phyloP scores from a whole-genome alignment of 225 moss, liverwort and hornwort species.

The Neckera pumila region DNA sequence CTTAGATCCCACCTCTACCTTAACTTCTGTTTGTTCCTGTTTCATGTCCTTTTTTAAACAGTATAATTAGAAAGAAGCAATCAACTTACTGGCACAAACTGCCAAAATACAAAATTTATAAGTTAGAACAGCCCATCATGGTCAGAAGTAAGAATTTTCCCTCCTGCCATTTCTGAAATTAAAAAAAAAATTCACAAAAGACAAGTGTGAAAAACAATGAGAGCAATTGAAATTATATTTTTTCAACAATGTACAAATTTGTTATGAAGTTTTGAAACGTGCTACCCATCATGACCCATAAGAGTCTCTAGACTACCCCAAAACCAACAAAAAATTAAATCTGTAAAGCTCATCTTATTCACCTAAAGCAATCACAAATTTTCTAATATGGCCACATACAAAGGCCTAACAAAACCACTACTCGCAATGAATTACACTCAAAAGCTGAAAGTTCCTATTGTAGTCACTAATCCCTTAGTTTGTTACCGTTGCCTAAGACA shows the following conservation, averaged over 20 bases:
- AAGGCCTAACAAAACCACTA: too few species aligned
- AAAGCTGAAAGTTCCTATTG: fast-evolving
- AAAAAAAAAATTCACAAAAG: not conserved
- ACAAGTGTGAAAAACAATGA: fast-evolving
- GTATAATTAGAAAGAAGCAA: not conserved
- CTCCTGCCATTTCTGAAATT: not conserved
- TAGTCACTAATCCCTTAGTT: too few species aligned
- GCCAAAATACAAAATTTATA: not conserved
- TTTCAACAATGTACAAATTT: not conserved
- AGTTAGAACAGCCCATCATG: not conserved
- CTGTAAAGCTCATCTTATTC: not conserved
- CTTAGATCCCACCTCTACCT: too few species aligned
- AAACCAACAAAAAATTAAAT: not conserved
- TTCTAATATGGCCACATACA: not conserved
- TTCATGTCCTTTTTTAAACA: not conserved
- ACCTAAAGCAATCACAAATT: not conserved
- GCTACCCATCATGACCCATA: fast-evolving
- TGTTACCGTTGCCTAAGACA: not conserved
- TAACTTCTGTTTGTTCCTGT: not conserved
- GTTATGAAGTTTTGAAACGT: not conserved
- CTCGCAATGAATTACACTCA: not conserved
- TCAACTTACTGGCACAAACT: not conserved
- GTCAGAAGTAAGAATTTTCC: not conserved
- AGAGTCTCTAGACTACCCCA: fast-evolving
- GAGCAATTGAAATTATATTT: too few species aligned